Percentiles rank a stretch among this genome's conserved stretches.
These are phyloP conservation scores for Boletus rufocinnamomeus DNA, from an alignment of 768 basidiomycete species.

Conservation along the genomic window DNA sequence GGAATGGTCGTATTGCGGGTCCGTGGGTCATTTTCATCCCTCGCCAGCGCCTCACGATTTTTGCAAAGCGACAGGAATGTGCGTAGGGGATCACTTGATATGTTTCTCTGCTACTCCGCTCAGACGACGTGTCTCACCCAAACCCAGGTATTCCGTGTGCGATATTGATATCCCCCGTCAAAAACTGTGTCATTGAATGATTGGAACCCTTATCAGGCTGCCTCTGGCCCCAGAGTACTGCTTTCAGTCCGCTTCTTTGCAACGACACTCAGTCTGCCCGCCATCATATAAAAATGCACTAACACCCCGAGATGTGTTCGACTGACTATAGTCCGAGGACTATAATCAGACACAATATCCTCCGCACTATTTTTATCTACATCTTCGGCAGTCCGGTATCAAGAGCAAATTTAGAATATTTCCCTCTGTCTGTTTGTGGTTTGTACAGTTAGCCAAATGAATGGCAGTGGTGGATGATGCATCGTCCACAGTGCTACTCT, in stretches of 20 bases:
- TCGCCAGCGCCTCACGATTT: slow-evolving; percentile 6
- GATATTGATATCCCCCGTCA: slow-evolving; percentile 9
- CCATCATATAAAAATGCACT: too few species aligned
- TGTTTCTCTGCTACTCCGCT: slow-evolving; percentile 23
- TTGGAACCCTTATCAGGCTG: slow-evolving; percentile 53
- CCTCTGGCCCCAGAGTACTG: slow-evolving; percentile 82
- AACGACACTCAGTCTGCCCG: too few species aligned
- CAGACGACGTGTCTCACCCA: slow-evolving; percentile 1
- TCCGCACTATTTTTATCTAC: too few species aligned
- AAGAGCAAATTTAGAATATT: too few species aligned
- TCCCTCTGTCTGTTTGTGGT: too few species aligned
- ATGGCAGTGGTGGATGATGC: too few species aligned
- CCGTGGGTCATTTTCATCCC: slow-evolving; percentile 17
- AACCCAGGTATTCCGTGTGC: slow-evolving; percentile 54
- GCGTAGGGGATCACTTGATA: slow-evolving; percentile 84
- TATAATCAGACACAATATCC: too few species aligned
- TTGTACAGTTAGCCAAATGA: too few species aligned
- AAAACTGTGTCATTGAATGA: slow-evolving; percentile 1
- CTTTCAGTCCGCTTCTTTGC: slow-evolving; percentile 93
- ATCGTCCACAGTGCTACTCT: slow-evolving; percentile 85
- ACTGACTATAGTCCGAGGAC: too few species aligned
- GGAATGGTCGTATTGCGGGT: slow-evolving; percentile 92
- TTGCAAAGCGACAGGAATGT: slow-evolving; percentile 80
- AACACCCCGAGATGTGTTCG: too few species aligned
- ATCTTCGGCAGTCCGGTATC: too few species aligned